Evolutionary conservation across 2,329 filamentous ascomycete genomes (phyloP).

Genomic region (Xylaria sp.): DNA sequence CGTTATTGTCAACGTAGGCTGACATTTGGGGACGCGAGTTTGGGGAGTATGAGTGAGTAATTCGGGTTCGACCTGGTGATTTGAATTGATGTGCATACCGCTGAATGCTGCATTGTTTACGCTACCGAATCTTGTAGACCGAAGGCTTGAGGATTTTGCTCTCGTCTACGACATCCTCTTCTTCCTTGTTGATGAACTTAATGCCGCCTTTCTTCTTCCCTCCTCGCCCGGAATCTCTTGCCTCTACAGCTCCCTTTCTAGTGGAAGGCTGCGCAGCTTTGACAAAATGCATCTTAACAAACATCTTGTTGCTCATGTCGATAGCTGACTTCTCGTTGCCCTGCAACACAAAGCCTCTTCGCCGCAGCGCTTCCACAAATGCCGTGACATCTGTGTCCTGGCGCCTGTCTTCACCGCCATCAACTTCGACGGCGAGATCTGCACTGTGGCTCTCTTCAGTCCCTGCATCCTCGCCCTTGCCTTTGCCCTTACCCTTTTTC

Average conservation of each 20-base stretch:
- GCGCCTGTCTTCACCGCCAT: conserved; percentile 71
- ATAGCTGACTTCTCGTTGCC: conserved; percentile 70
- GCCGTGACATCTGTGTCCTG: conserved; percentile 86
- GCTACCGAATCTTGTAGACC: conserved; percentile 88
- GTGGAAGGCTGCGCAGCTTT: conserved; percentile 80
- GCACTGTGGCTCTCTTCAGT: conserved; percentile 63
- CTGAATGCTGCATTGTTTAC: conserved; percentile 4
- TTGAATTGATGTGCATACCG: background rate
- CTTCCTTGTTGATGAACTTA: conserved; percentile 70
- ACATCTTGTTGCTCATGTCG: conserved; percentile 95
- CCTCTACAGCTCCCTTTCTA: conserved; percentile 74
- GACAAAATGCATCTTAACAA: conserved; percentile 94
- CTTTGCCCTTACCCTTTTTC: conserved; percentile 55
- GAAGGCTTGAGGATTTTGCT: conserved; percentile 85
- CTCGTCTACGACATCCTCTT: conserved; percentile 73
- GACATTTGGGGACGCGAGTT: background rate
- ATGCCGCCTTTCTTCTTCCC: conserved; percentile 55
- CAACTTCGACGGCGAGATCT: conserved; percentile 75
- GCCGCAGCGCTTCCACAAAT: conserved; percentile 84
- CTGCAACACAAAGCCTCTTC: conserved; percentile 86
- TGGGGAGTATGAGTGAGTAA: background rate
- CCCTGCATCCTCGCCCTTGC: conserved; percentile 61
- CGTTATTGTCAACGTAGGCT: background rate
- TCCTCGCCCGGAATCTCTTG: conserved; percentile 36
- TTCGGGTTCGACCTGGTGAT: background rate